phyloP scores from a whole-genome alignment of 2,329 filamentous ascomycete genomes.

The Aplosporella prunicola region DNA sequence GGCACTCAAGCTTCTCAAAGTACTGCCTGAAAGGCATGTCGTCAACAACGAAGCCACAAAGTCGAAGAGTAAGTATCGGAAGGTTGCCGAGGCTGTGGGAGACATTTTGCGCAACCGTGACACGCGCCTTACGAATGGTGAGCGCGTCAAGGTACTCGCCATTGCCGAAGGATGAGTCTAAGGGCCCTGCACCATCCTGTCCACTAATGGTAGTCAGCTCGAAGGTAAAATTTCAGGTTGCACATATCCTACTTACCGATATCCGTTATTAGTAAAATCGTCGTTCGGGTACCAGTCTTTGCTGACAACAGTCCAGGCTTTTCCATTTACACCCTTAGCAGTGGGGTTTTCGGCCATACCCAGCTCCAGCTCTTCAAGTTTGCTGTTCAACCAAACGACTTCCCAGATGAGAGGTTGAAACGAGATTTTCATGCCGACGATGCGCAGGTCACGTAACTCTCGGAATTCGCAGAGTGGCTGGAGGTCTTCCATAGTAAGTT shows the following conservation, averaged over 20 bases:
- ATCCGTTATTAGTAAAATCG: conserved; percentile 4
- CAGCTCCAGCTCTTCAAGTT: conserved; percentile 20
- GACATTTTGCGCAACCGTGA: conserved; percentile 17
- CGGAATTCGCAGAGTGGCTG: conserved; percentile 18
- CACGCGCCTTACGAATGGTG: conserved; percentile 24
- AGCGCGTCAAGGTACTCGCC: conserved; percentile 27
- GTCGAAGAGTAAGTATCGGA: conserved; percentile 18
- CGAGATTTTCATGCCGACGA: conserved; percentile 21
- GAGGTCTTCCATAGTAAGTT: conserved; percentile 19
- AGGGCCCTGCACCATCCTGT: conserved; percentile 20
- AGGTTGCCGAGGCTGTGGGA: conserved; percentile 12
- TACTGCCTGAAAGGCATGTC: conserved; percentile 18
- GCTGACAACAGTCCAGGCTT: conserved; percentile 16
- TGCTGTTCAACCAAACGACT: conserved; percentile 20
- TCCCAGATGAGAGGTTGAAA: conserved; percentile 24
- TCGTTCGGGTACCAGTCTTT: conserved; percentile 18
- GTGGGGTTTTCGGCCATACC: conserved; percentile 21
- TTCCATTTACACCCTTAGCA: conserved; percentile 19
- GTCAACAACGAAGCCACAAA: conserved; percentile 26
- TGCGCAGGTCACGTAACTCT: conserved; percentile 20
- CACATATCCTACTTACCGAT: neutral
- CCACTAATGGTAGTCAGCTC: conserved; percentile 15
- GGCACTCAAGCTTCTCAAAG: neutral
- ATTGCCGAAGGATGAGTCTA: conserved; percentile 20
- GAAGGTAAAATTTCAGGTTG: neutral